These are phyloP conservation scores for Paspalum vaginatum DNA, from an alignment of 176 grass and related monocot species.

Conservation along the genomic window DNA sequence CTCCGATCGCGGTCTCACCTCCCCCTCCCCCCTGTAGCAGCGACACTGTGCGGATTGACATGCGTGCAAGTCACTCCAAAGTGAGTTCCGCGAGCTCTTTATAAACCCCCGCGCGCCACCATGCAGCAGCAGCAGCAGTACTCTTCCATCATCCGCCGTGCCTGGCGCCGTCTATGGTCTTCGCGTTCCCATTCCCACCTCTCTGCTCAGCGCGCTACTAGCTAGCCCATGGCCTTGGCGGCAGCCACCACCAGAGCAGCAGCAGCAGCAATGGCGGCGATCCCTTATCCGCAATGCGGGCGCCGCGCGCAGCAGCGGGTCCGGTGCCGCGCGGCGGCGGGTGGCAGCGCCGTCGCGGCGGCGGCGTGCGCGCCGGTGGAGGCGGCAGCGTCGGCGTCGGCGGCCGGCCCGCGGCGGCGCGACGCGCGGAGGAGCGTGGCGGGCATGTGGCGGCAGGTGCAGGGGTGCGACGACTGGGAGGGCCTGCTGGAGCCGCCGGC, in stretches of 20 bases:
- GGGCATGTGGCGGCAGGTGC: constrained; percentile 63
- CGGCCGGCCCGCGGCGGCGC: neutral
- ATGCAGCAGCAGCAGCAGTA: constrained; percentile 28
- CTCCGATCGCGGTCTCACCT: no score
- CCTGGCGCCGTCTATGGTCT: constrained; percentile 31
- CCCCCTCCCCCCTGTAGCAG: neutral
- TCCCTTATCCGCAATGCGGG: constrained; percentile 23
- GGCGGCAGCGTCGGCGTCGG: no score
- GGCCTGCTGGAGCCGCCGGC: constrained; percentile 42
- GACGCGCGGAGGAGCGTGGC: constrained; percentile 29
- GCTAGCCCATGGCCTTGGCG: constrained; percentile 48
- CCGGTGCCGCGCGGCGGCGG: neutral
- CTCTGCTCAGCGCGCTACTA: neutral
- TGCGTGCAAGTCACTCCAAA: constrained; percentile 47
- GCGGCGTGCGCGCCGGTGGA: neutral
- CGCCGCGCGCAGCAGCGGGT: neutral
- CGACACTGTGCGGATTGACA: constrained; percentile 12
- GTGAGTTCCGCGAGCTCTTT: constrained; percentile 11
- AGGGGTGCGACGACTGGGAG: constrained; percentile 67
- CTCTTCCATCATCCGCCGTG: neutral
- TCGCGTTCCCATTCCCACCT: constrained; percentile 34
- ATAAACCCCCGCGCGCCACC: constrained; percentile 11
- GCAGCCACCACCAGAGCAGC: neutral
- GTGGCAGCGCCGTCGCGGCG: neutral
- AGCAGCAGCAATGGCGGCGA: neutral